These are phyloP conservation scores for Asterophora lycoperdoides DNA, from an alignment of 768 basidiomycete species.

Conservation along the genomic window DNA sequence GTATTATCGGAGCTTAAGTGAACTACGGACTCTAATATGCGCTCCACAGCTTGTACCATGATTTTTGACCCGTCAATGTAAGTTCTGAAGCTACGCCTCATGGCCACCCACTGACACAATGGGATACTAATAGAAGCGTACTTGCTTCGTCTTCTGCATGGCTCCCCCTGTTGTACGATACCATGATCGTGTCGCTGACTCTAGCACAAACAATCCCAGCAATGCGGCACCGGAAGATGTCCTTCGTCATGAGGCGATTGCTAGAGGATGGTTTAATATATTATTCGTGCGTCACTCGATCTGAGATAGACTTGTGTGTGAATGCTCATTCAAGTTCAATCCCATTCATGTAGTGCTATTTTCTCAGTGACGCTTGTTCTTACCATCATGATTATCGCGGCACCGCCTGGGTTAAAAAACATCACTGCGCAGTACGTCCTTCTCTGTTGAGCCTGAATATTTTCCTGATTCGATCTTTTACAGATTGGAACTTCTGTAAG, in stretches of 20 bases:
- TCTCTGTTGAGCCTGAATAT: not conserved
- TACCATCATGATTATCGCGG: conserved; percentile 42
- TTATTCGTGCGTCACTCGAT: conserved; percentile 30
- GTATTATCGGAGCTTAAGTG: no score
- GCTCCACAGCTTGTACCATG: conserved; percentile 35
- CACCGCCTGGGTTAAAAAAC: conserved; percentile 43
- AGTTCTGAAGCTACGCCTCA: conserved; percentile 21
- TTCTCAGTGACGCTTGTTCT: conserved; percentile 40
- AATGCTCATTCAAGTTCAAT: not conserved
- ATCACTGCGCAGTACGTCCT: conserved; percentile 44
- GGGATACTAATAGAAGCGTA: conserved; percentile 26
- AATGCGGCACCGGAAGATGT: conserved; percentile 27
- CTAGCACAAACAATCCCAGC: conserved; percentile 35
- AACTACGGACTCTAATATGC: no score
- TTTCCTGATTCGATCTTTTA: not conserved
- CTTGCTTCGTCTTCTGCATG: conserved; percentile 46
- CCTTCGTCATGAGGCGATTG: conserved; percentile 37
- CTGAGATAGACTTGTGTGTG: not conserved
- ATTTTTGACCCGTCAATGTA: conserved; percentile 37
- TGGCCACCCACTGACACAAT: not conserved
- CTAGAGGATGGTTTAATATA: conserved; percentile 45
- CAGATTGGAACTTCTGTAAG: conserved; percentile 39
- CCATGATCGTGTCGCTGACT: conserved; percentile 36
- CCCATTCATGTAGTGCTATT: conserved; percentile 33
- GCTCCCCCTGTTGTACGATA: conserved; percentile 47